Base-by-base conservation (phyloP, 2,329 filamentous ascomycete genomes). In the Aureobasidium vineae region DNA sequence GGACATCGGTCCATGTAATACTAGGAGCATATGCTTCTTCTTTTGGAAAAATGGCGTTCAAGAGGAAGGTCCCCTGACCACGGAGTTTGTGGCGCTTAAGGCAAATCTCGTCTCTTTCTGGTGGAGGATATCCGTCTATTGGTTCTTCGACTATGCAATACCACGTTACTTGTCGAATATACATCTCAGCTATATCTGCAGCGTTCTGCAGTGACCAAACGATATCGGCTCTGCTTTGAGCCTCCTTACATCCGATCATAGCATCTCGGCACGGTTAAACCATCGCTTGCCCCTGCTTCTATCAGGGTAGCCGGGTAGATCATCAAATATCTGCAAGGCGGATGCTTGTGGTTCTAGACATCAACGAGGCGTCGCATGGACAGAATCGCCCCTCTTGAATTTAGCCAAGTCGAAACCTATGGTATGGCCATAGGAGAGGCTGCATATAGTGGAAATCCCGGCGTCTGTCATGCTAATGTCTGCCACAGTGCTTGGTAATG, bases 91-190 rank as follows among this genome's bases (percentile, higher is more conserved):
- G 59, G 59, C 59, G 59, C 21, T 41, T 10, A 50, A 40, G 43
- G 33, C 28, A 63, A 40, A 63, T 63, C 59, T 63, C 52, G 59
- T 41, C 59, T 63, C 45, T 63, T 26, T 47, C 10, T 61, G 28
- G 28, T 47, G 5, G 19, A 47, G n/a, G 19, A 19, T 31, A 31
- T 49, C 21, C 49, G 40, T 26, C 33, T 57, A 23, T 40, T 57
- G 36, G 11, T n/a, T 11, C 21, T 41, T 41, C 36, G 40, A 59
- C 16, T 31, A 43, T 45, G 40, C 54, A 57, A 57, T 57, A 57
- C 38, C 38, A 33, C 23, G 38, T 23, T 57, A 57, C 21, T 28
- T 21, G n/a, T 16, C 13, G 38, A 31, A 31, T n/a, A 43, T 40
- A 31, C 38, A 43, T 45, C 40, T 59, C 53, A 43, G 31, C 38